These are phyloP conservation scores for Kodamaea plutei DNA, from an alignment of 1,139 yeast species.

Conservation along the genomic window DNA sequence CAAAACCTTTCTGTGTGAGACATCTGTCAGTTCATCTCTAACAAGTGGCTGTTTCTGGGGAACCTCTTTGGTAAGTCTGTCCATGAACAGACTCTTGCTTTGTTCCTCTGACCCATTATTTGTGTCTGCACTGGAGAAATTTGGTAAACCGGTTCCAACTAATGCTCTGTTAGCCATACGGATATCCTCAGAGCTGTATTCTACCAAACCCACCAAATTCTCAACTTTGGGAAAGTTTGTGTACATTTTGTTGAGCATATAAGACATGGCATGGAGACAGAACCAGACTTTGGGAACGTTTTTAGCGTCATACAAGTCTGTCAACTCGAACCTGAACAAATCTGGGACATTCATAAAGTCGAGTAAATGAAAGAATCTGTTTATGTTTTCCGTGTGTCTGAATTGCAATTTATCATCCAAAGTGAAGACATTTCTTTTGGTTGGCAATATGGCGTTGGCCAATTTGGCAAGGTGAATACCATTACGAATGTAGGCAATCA, in stretches of 20 bases:
- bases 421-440: constrained; percentile 44
- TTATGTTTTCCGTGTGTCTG: constrained; percentile 90
- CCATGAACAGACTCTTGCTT: constrained; percentile 12
- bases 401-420: constrained; percentile 63
- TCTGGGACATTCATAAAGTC: constrained; percentile 77
- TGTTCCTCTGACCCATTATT: constrained; percentile 12
- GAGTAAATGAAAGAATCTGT: constrained; percentile 71
- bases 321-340: constrained; percentile 81
- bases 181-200: constrained; percentile 66
- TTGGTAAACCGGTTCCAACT: constrained; percentile 59
- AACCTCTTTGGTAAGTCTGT: constrained; percentile 12
- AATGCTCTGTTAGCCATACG: constrained; percentile 64
- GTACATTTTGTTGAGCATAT: constrained; percentile 51
- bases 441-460: constrained; percentile 68
- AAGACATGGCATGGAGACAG: constrained; percentile 86
- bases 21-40: no score
- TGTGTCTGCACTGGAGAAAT: constrained; percentile 49
- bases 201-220: constrained; percentile 57
- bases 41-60: not conserved
- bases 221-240: constrained; percentile 59
- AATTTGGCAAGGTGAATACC: constrained; percentile 85
- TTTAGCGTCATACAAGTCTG: constrained; percentile 89
- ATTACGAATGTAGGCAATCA: constrained; percentile 59
- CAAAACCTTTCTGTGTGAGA: constrained; percentile 7
- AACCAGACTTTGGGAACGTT: constrained; percentile 93